Evolutionary conservation across 495 filamentous ascomycete genomes (phyloP), one percentile per base, ranked within the genome.

Genomic region (Achaetomiella virescens): DNA sequence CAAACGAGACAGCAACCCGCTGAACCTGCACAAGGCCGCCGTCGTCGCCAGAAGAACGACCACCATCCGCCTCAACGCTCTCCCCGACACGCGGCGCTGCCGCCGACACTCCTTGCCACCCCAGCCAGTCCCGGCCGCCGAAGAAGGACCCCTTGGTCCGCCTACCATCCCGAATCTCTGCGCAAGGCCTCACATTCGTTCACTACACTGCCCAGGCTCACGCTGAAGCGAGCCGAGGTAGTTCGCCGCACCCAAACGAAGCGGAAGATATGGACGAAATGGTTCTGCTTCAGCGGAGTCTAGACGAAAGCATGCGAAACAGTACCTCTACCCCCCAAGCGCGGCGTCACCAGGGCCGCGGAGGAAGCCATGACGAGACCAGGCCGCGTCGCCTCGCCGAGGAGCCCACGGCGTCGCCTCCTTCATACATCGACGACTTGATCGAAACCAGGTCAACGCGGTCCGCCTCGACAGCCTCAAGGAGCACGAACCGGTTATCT

Each of bases 401-500:
- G 12, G 62, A 68, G 9, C 53, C 61, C 14, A 49, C 61, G 35
- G 36, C 62, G 17, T 57, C 64, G 24, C 63, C 67, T 1, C 51
- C 55, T 22, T 59, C 64, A 10, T 61, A 61, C 4, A 14, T 44
- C 15, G 58, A 60, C 33, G 67, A 70, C 9, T 22, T 55, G 7
- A 61, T 60, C 43, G 69, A 70, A 36, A 80, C 78, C 46, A 76
- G 75, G 35, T 78, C 80, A 17, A 72, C 78, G 48, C 76, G 84
- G 22, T 72, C 76, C 59, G 64, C 78, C 59, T 79, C 81, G 27
- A 72, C 76, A 18, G 73, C 78, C 15, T 82, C 85, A 15, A 79
- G 83, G 50, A 81, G 81, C 67, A 74, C 81, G 45, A 89, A 92
- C 68, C 82, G 89, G 50, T 73, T 91, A 27, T 91, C 89, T n/a